Conservation (phyloP, 2,329 filamentous ascomycete genomes). For the Pezicula radicicola region DNA sequence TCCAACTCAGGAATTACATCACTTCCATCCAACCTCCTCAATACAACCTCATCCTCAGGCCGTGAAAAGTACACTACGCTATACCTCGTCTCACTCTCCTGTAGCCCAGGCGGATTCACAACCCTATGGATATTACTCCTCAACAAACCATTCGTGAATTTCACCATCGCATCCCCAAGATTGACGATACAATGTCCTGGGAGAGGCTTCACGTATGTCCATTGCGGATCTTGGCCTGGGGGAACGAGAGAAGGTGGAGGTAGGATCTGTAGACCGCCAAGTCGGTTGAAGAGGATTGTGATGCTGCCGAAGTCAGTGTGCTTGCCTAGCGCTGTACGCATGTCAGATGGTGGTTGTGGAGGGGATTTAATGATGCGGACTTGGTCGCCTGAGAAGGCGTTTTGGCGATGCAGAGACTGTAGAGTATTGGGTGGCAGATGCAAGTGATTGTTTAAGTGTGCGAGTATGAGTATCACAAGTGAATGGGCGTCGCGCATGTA, state of each 20-base stretch:
- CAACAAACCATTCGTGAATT: conserved; percentile 30
- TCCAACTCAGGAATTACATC: conserved; percentile 15
- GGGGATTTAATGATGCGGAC: conserved; percentile 23
- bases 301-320: conserved; percentile 37
- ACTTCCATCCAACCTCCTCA: conserved; percentile 18
- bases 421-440: conserved; percentile 18
- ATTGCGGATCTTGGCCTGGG: conserved; percentile 17
- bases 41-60: conserved; percentile 42
- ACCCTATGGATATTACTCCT: conserved; percentile 32
- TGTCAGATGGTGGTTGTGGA: conserved; percentile 21
- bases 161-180: conserved; percentile 33
- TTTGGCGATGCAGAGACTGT: conserved; percentile 12
- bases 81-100: conserved; percentile 32
- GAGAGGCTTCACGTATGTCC: conserved; percentile 32
- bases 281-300: conserved; percentile 36
- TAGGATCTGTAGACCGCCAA: conserved; percentile 36
- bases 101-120: conserved; percentile 26
- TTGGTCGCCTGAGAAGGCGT: conserved; percentile 18
- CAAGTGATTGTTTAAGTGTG: conserved; percentile 21
- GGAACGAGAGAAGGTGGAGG: conserved; percentile 19
- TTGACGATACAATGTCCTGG: conserved; percentile 34
- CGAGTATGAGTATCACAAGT: conserved; percentile 17
- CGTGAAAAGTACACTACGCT: conserved; percentile 53
- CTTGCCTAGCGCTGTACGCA: conserved; percentile 17
- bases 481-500: conserved; percentile 18